These are phyloP conservation scores for Huntiella decipiens DNA, from an alignment of 2,329 filamentous ascomycete species.

Conservation along the genomic window DNA sequence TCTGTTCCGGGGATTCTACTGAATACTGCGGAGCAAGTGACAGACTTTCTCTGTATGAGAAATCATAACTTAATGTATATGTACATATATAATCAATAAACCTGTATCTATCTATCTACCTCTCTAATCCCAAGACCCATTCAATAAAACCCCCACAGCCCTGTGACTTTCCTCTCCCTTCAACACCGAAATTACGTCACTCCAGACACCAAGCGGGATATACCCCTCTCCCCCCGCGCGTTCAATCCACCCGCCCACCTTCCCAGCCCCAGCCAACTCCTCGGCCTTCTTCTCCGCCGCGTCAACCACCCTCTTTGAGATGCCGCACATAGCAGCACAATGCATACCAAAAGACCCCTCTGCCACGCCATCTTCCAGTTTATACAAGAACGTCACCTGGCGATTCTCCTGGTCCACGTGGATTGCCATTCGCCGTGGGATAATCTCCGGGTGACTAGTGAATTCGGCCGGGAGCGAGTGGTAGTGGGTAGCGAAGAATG, in stretches of 20 bases:
- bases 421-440: constrained; percentile 80
- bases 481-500: constrained; percentile 97
- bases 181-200: no score
- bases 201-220: no score
- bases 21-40: constrained; percentile 24
- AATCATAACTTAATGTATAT: not conserved
- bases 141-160: no score
- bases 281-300: constrained; percentile 72
- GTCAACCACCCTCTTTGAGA: constrained; percentile 63
- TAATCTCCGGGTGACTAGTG: constrained; percentile 69
- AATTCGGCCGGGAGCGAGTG: constrained; percentile 88
- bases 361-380: constrained; percentile 78
- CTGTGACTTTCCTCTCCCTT: no score
- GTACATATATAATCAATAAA: no score
- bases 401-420: constrained; percentile 70
- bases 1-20: constrained; percentile 20
- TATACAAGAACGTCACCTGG: constrained; percentile 92
- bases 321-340: constrained; percentile 95
- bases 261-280: constrained; percentile 43
- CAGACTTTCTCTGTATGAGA: constrained; percentile 19
- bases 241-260: no score
- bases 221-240: no score
- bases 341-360: constrained; percentile 99
- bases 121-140: no score
- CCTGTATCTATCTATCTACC: no score